Evolutionary conservation across 2,329 filamentous ascomycete genomes (phyloP).

Genomic region (Scedosporium boydii): DNA sequence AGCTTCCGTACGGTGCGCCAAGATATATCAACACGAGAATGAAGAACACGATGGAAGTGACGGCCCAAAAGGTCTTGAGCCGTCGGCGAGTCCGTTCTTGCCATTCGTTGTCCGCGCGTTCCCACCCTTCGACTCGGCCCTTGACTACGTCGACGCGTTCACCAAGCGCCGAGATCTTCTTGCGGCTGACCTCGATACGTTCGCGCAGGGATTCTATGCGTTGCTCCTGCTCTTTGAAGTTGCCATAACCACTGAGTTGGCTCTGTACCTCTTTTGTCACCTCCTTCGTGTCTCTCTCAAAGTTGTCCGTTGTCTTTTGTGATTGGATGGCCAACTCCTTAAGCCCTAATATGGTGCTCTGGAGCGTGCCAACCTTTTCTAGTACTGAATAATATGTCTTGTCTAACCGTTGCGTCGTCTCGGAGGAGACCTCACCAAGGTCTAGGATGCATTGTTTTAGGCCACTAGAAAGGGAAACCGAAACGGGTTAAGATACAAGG

Average conservation of each 20-base stretch:
- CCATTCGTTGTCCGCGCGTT: slow-evolving; percentile 56
- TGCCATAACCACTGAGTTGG: slow-evolving; percentile 51
- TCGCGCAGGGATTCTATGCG: slow-evolving; percentile 52
- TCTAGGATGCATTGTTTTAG: slow-evolving; percentile 41
- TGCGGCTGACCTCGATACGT: slow-evolving; percentile 50
- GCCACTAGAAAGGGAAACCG: slow-evolving; percentile 25
- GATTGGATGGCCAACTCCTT: slow-evolving; percentile 58
- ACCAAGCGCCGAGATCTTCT: slow-evolving; percentile 50
- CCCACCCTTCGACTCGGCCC: slow-evolving; percentile 56
- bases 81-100: slow-evolving; percentile 57
- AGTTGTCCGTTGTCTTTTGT: slow-evolving; percentile 46
- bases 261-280: slow-evolving; percentile 49
- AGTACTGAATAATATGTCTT: slow-evolving; percentile 66
- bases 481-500: slow-evolving; percentile 13
- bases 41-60: slow-evolving; percentile 40
- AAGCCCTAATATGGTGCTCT: slow-evolving; percentile 53
- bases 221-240: slow-evolving; percentile 55
- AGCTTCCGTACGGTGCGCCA: slow-evolving; percentile 1
- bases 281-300: slow-evolving; percentile 48
- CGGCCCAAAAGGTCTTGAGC: slow-evolving; percentile 54
- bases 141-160: slow-evolving; percentile 55
- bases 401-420: slow-evolving; percentile 57
- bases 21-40: slow-evolving; percentile 28
- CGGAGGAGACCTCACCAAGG: slow-evolving; percentile 50
- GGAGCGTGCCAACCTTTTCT: slow-evolving; percentile 56